These are phyloP conservation scores for Aureobasidium zeae DNA, from an alignment of 2,329 filamentous ascomycete species.

Conservation along the genomic window DNA sequence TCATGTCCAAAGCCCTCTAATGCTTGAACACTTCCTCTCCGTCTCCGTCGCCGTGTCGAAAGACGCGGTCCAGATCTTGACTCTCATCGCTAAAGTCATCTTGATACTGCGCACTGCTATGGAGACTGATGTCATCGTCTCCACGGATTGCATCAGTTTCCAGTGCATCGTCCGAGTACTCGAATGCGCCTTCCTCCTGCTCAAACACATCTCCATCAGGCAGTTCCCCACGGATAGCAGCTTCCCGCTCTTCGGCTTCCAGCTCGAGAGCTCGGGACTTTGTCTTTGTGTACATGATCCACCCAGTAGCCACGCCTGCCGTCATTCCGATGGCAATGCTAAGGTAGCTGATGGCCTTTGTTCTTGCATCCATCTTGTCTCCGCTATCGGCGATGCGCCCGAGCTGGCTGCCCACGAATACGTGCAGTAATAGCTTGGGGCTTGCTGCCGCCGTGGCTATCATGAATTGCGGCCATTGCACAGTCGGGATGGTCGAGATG, in stretches of 20 bases:
- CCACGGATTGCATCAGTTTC: slow-evolving; percentile 35
- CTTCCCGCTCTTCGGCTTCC: slow-evolving; percentile 38
- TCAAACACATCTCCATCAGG: slow-evolving; percentile 20
- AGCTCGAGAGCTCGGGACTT: slow-evolving; percentile 41
- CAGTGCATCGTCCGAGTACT: slow-evolving; percentile 38
- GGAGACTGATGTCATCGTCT: slow-evolving; percentile 42
- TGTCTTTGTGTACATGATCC: slow-evolving; percentile 67
- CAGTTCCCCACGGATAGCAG: slow-evolving; percentile 21
- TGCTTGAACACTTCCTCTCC: slow-evolving; percentile 23
- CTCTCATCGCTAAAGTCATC: slow-evolving; percentile 35
- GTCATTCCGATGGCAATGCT: slow-evolving; percentile 64
- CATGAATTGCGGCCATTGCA: slow-evolving; percentile 65
- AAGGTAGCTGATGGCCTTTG: slow-evolving; percentile 74
- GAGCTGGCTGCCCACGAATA: slow-evolving; percentile 82
- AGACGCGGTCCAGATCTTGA: slow-evolving; percentile 34
- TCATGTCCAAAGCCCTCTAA: background rate
- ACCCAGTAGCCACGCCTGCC: slow-evolving; percentile 67
- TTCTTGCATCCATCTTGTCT: slow-evolving; percentile 69
- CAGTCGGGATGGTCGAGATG: slow-evolving; percentile 84
- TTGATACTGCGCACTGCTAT: slow-evolving; percentile 40
- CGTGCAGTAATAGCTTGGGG: slow-evolving; percentile 82
- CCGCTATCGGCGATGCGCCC: slow-evolving; percentile 74
- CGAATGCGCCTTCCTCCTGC: slow-evolving; percentile 30
- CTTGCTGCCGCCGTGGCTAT: slow-evolving; percentile 71
- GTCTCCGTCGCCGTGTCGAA: slow-evolving; percentile 36